A percentile compares a stretch with the other conserved stretches of the same genome.
Conservation (phyloP, 495 filamentous ascomycete genomes). For the Penicillium malachiteum region DNA sequence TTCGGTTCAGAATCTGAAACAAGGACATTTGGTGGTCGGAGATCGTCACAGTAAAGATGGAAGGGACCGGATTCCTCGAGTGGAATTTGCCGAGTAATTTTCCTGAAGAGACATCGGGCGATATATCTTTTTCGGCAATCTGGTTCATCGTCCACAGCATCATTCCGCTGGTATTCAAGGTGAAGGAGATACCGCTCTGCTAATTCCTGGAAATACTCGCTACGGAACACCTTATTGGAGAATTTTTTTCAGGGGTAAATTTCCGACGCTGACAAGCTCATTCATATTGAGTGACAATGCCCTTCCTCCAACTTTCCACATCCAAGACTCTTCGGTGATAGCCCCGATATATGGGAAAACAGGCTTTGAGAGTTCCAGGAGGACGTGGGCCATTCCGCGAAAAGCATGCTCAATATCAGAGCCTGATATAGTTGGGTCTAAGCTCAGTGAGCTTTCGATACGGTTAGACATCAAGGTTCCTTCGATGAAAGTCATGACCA, state of each 20-base stretch:
- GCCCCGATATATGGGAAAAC: slow-evolving; percentile 33
- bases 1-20: not conserved
- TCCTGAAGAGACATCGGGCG: slow-evolving; percentile 35
- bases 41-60: slow-evolving; percentile 13
- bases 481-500: slow-evolving; percentile 41
- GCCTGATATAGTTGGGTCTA: slow-evolving; percentile 26
- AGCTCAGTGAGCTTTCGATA: slow-evolving; percentile 7
- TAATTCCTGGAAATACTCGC: slow-evolving; percentile 38
- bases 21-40: slow-evolving; percentile 17
- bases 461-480: slow-evolving; percentile 13
- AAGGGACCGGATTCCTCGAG: slow-evolving; percentile 5
- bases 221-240: slow-evolving; percentile 13
- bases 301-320: slow-evolving; percentile 7
- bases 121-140: slow-evolving; percentile 42
- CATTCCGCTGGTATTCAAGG: slow-evolving; percentile 41
- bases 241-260: slow-evolving; percentile 6
- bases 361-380: slow-evolving; percentile 32
- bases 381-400: slow-evolving; percentile 24
- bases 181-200: slow-evolving; percentile 41
- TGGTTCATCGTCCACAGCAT: slow-evolving; percentile 29
- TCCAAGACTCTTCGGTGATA: slow-evolving; percentile 12
- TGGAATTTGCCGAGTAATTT: slow-evolving; percentile 20
- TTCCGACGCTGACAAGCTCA: slow-evolving; percentile 13
- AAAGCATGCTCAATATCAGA: slow-evolving; percentile 28
- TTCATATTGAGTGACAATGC: slow-evolving; percentile 26